phyloP scores from a whole-genome alignment of 257 asterid genomes.

The Cordia subcordata region DNA sequence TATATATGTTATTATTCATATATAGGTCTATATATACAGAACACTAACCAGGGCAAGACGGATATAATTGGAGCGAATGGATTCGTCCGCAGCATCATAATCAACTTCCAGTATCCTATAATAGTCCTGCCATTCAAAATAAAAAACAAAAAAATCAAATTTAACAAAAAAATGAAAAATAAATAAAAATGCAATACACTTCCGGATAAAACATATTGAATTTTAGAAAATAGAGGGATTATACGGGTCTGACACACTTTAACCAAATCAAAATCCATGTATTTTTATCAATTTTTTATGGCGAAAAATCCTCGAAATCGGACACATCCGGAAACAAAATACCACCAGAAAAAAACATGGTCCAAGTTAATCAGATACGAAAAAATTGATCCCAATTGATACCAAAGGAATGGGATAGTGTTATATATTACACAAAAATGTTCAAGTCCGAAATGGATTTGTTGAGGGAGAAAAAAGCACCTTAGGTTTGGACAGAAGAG shows the following conservation, averaged over 20 bases:
- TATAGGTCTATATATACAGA: too few species aligned
- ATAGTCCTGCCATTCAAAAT: constrained; percentile 46
- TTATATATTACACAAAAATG: neutral
- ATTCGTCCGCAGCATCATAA: constrained; percentile 88
- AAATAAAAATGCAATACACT: neutral
- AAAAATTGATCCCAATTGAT: too few species aligned
- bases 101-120: constrained; percentile 80
- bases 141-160: neutral
- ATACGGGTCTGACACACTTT: too few species aligned
- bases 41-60: constrained; percentile 84
- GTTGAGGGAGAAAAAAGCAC: too few species aligned
- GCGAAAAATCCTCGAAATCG: too few species aligned
- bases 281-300: too few species aligned
- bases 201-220: neutral
- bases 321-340: too few species aligned
- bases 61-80: constrained; percentile 73
- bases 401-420: too few species aligned
- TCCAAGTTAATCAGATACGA: too few species aligned
- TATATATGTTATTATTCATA: neutral
- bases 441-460: neutral
- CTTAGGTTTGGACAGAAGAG: constrained; percentile 67
- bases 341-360: neutral
- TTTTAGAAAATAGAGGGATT: neutral
- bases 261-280: too few species aligned
- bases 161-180: neutral